A percentile compares a stretch with the other conserved stretches of the same genome.
These are phyloP conservation scores for Henningerozyma blattae DNA, from an alignment of 805 yeast species.

Conservation along the genomic window DNA sequence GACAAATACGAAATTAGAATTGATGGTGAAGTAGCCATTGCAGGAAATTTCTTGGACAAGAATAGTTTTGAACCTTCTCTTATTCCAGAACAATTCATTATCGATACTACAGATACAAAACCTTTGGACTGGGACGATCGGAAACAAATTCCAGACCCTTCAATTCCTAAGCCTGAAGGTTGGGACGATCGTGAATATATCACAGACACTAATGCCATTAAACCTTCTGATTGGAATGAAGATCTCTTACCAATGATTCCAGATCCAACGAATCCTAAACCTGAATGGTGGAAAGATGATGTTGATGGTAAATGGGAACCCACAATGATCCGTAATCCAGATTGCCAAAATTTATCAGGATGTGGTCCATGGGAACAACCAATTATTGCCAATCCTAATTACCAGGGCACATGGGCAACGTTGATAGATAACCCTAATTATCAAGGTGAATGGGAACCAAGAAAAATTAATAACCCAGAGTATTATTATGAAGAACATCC, in stretches of 20 bases:
- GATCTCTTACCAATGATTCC: slow-evolving; percentile 41
- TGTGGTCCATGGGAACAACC: slow-evolving; percentile 80
- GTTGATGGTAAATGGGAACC: slow-evolving; percentile 82
- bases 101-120: slow-evolving; percentile 42
- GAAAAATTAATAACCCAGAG: slow-evolving; percentile 54
- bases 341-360: slow-evolving; percentile 47
- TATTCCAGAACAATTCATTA: slow-evolving; percentile 53
- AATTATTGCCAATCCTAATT: slow-evolving; percentile 51
- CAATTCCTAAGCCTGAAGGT: slow-evolving; percentile 60
- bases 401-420: slow-evolving; percentile 71
- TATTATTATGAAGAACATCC: slow-evolving; percentile 49
- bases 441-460: slow-evolving; percentile 70
- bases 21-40: slow-evolving; percentile 61
- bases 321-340: slow-evolving; percentile 62
- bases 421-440: slow-evolving; percentile 60
- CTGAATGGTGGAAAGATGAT: slow-evolving; percentile 80
- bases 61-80: slow-evolving; percentile 49
- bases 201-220: slow-evolving; percentile 51
- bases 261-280: slow-evolving; percentile 57
- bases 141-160: slow-evolving; percentile 55
- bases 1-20: slow-evolving; percentile 70
- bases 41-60: slow-evolving; percentile 54
- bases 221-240: slow-evolving; percentile 78
- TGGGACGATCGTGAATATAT: slow-evolving; percentile 77
- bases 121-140: slow-evolving; percentile 81